Base-by-base conservation (phyloP, 2,329 filamentous ascomycete species). In the Bipolaris cookei region DNA sequence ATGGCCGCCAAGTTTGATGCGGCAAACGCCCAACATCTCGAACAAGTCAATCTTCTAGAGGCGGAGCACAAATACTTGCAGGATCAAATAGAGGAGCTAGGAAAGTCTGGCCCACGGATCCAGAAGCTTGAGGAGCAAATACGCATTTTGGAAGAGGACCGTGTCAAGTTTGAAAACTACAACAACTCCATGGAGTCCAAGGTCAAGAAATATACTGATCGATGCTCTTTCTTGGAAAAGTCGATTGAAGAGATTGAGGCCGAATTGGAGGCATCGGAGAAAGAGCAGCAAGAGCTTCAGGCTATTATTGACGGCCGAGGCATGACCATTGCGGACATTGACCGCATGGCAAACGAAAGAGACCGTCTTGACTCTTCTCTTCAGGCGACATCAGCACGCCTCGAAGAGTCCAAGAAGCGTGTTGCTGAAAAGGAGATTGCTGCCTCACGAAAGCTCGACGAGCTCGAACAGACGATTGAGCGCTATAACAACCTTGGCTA, bases 251-350 rank as follows among this genome's bases (percentile, higher is more conserved):
- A 93, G 73, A 85, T 92, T 20, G 90, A 91, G 67, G 90, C 90
- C 0, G 93, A 98, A 63, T 88, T 91, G 2, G 95, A 99, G 74
- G 87, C 92, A 55, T 67, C 72, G 0, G 93, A 98, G 63, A 88
- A 90, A 14, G 95, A 99, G 75, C 87, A 92, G 60, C 81, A 86
- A 39, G 84, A 84, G 28, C 83, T 99, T 8, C 94, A 98, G 75
- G 88, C 89, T 57, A 88, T 90, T 28, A 92, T 99, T 25, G 95
- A 98, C 76, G 88, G 90, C 66, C 92, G 96, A 73, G 95, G 95
- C 2, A 93, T 99, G 74, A 96, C 92, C 70, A 96, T 97, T 79
- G 90, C 95, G 79, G 95, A 99, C 84, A 98, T 99, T 73, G 95
- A 99, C 83, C 92, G 95, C 76, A 97, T 99, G 94, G 97, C 92